Evolutionary conservation across 2,329 filamentous ascomycete genomes (phyloP).

Genomic region (Diaporthe ampelina): DNA sequence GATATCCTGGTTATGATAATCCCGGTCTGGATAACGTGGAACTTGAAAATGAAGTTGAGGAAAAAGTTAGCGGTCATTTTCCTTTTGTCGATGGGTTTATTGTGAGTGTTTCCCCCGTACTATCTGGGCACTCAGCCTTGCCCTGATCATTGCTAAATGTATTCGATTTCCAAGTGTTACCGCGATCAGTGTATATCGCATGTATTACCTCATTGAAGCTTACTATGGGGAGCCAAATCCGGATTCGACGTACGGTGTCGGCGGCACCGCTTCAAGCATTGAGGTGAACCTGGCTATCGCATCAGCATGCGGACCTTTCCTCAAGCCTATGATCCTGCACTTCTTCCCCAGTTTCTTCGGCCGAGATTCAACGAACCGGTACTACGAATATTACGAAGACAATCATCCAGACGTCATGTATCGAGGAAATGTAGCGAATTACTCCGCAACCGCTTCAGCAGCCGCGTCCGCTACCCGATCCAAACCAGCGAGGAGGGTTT

Average conservation of each 20-base stretch:
- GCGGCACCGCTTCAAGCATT: constrained; percentile 46
- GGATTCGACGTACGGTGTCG: constrained; percentile 46
- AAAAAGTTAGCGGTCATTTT: constrained; percentile 53
- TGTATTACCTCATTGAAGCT: constrained; percentile 19
- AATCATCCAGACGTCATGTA: not conserved
- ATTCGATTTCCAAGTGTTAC: not conserved
- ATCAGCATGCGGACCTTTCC: constrained; percentile 45
- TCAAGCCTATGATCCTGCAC: not conserved
- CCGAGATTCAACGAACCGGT: not conserved
- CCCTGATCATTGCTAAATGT: not conserved
- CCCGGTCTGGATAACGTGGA: constrained; percentile 53
- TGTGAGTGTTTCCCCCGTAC: not conserved
- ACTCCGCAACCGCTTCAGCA: constrained; percentile 11
- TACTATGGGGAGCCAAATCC: constrained; percentile 38
- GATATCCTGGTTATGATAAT: constrained; percentile 56
- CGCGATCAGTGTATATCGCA: constrained; percentile 13
- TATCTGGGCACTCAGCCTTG: not conserved
- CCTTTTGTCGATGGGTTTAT: constrained; percentile 43
- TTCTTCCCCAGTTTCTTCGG: constrained; percentile 25
- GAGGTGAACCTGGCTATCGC: constrained; percentile 49
- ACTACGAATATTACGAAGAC: constrained; percentile 16
- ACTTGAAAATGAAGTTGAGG: constrained; percentile 52
- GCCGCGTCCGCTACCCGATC: not conserved
- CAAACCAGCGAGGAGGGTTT: not conserved
- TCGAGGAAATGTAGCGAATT: not conserved